Base-by-base conservation (phyloP, 495 filamentous ascomycete species). In the Podospora bellae-mahoneyi region DNA sequence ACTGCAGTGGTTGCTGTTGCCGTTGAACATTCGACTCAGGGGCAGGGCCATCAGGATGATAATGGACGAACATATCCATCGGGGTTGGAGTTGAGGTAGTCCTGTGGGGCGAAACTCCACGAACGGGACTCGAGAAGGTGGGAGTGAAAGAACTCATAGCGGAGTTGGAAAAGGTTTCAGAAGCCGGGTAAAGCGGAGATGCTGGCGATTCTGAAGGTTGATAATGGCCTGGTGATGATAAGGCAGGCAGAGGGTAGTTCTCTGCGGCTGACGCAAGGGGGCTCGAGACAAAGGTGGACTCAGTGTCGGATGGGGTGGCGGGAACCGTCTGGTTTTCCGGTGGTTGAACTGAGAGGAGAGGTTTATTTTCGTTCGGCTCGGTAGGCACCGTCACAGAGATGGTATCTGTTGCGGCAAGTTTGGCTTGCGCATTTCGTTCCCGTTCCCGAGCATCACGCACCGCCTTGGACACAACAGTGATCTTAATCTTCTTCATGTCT, bases 401-500 rank as follows among this genome's bases (percentile, higher is more conserved):
- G 27, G 71, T 64, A 20, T 77, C 70, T 19, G 65, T 60, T 15
- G 71, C 65, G 66, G 70, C 69, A 32, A 74, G 66, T 59, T 78
- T 76, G 16, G 77, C 78, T 58, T 73, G 77, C 10, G 69, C 69
- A 3, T 62, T 7, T 2, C 73, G 71, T 67, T 78, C 76, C 58
- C 74, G 74, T 53, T 81, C 74, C 4, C 77, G 75, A 5, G 85
- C 85, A 44, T 91, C 90, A 65, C 89, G 84, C 73, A 92, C 89
- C 66, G 92, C 88, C 27, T 89, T 86, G 0, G 90, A 86, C 0
- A 91, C 82, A 55, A 94, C 81, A 57, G 88, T 91, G 60, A 96
- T 81, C 72, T 89, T 94, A 70, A 96, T 88, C 70, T 88, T 90
- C 72, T 89, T 89, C 76, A 94, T 83, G 15, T 86, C 87, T n/a